Evolutionary conservation across 1,139 yeast genomes (phyloP).

Genomic region (Candida sanyaensis): DNA sequence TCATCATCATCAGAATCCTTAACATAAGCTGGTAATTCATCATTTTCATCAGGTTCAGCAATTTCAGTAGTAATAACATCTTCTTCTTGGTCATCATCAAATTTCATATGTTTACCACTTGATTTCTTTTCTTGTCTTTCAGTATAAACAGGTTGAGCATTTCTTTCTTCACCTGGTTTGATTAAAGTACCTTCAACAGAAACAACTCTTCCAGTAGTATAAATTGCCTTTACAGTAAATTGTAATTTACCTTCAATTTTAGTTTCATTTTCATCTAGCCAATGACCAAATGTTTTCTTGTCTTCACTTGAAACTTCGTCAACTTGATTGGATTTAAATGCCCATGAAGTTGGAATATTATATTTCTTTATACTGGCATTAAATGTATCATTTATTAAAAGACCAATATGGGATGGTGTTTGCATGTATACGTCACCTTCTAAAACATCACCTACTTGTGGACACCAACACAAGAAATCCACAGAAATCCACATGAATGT

Average conservation of each 20-base stretch:
- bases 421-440: constrained; percentile 92
- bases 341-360: constrained; percentile 83
- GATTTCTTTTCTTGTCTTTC: constrained; percentile 15
- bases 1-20: constrained; percentile 22
- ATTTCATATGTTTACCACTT: constrained; percentile 40
- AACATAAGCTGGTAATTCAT: constrained; percentile 21
- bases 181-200: constrained; percentile 84
- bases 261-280: constrained; percentile 76
- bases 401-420: constrained; percentile 92
- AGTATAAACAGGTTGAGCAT: constrained; percentile 51
- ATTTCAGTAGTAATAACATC: constrained; percentile 22
- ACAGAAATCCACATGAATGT: constrained; percentile 84
- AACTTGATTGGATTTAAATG: constrained; percentile 74
- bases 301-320: constrained; percentile 46
- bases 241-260: constrained; percentile 79
- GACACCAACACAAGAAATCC: constrained; percentile 88
- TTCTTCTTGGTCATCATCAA: constrained; percentile 38
- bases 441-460: constrained; percentile 76
- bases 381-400: constrained; percentile 88
- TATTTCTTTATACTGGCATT: constrained; percentile 89
- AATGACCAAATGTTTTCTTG: constrained; percentile 69
- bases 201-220: constrained; percentile 78
- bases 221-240: constrained; percentile 72
- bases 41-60: constrained; percentile 28
- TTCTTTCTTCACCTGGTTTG: constrained; percentile 59